Conservation (phyloP, 106 monocot genomes). For the Dioscorea alata region DNA sequence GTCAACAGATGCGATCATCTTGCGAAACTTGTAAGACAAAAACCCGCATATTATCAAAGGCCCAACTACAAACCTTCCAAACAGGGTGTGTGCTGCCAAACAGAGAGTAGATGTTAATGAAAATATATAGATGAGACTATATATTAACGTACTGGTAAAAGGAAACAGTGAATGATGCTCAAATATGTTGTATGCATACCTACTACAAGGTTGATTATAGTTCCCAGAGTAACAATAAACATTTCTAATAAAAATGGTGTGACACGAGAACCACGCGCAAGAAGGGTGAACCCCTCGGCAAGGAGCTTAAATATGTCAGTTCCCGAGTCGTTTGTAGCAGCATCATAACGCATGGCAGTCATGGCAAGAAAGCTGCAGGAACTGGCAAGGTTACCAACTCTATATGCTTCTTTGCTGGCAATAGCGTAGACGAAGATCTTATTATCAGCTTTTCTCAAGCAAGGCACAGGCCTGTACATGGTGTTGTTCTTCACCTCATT, state of each 20-base stretch:
- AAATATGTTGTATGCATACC: not conserved
- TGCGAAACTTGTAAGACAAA: constrained; percentile 25
- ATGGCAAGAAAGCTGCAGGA: constrained; percentile 7
- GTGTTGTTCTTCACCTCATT: not conserved
- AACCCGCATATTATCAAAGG: constrained; percentile 23
- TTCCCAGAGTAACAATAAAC: too few species aligned
- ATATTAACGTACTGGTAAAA: not conserved
- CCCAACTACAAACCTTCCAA: constrained; percentile 22
- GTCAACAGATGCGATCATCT: constrained; percentile 2
- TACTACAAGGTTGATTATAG: too few species aligned
- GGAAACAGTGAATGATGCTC: not conserved
- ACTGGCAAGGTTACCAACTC: not conserved
- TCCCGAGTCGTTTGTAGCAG: not conserved
- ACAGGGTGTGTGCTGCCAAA: not conserved
- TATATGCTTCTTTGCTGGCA: not conserved
- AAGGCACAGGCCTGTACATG: constrained; percentile 3
- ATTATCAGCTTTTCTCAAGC: constrained; percentile 2
- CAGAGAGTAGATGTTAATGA: not conserved
- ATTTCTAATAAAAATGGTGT: too few species aligned
- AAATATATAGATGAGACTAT: too few species aligned
- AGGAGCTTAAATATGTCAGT: too few species aligned
- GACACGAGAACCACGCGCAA: too few species aligned
- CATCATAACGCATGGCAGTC: not conserved
- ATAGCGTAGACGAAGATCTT: constrained; percentile 8
- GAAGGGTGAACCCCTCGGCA: too few species aligned